A percentile compares a stretch with the other conserved stretches of the same genome.
These are phyloP conservation scores for Vitis labrusca DNA, from an alignment of 164 flowering plant species.

Conservation along the genomic window DNA sequence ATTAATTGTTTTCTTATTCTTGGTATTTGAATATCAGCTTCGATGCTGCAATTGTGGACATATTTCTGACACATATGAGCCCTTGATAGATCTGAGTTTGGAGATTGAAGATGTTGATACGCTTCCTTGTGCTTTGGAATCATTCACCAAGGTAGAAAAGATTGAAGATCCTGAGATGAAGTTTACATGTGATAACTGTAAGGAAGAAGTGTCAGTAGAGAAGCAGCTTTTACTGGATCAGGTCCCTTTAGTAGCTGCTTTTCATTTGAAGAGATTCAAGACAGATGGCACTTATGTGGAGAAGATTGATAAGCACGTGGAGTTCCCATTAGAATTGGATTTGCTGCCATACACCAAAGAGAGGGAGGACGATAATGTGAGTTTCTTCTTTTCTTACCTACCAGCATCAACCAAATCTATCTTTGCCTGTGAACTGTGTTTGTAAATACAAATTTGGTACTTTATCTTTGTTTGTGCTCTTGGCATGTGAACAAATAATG, in stretches of 20 bases:
- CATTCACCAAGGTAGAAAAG: slow-evolving; percentile 79
- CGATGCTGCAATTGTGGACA: slow-evolving; percentile 76
- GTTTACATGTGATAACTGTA: slow-evolving; percentile 70
- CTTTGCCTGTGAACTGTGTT: too few species aligned
- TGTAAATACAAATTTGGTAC: too few species aligned
- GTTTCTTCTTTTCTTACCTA: slow-evolving; percentile 15
- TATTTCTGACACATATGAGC: slow-evolving; percentile 71
- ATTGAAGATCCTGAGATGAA: slow-evolving; percentile 66
- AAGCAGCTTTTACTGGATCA: slow-evolving; percentile 73
- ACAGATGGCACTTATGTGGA: slow-evolving; percentile 58
- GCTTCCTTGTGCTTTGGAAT: slow-evolving; percentile 63
- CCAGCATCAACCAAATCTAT: background rate
- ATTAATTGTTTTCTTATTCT: background rate
- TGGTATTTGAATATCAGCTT: slow-evolving; percentile 49
- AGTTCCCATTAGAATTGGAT: slow-evolving; percentile 75
- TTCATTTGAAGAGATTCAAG: slow-evolving; percentile 93
- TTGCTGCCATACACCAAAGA: slow-evolving; percentile 53
- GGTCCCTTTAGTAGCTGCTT: slow-evolving; percentile 62
- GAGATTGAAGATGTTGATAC: slow-evolving; percentile 70
- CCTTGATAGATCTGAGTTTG: slow-evolving; percentile 75
- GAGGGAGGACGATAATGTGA: slow-evolving; percentile 37
- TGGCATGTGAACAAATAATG: background rate
- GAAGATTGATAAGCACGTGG: slow-evolving; percentile 70
- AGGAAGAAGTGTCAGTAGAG: slow-evolving; percentile 59
- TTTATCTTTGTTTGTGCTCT: too few species aligned